These are phyloP conservation scores for Colletotrichum shisoi DNA, from an alignment of 2,329 filamentous ascomycete species.

Conservation along the genomic window DNA sequence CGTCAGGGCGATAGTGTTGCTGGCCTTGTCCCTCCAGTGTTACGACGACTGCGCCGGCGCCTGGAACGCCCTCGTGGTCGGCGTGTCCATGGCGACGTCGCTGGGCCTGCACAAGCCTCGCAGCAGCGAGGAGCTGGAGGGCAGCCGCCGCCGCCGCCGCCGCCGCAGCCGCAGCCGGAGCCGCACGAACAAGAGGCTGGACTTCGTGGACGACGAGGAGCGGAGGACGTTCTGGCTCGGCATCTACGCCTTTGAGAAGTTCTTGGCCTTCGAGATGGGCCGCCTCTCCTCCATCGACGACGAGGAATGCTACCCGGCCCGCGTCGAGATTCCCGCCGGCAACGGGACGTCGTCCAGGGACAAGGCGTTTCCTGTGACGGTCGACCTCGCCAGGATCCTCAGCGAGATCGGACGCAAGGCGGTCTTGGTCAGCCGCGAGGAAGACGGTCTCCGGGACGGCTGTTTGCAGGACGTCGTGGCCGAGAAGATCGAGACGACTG, in stretches of 20 bases:
- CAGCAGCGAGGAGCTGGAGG: slow-evolving; percentile 3
- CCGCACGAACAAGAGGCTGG: not conserved
- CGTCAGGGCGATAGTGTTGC: slow-evolving; percentile 40
- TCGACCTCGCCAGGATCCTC: slow-evolving; percentile 25
- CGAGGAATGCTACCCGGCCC: slow-evolving; percentile 22
- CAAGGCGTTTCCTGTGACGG: slow-evolving; percentile 11
- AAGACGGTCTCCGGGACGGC: slow-evolving; percentile 16
- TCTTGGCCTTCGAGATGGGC: slow-evolving; percentile 31
- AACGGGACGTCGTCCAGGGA: slow-evolving; percentile 9
- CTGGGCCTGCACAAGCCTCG: slow-evolving; percentile 42
- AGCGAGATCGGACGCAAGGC: slow-evolving; percentile 33
- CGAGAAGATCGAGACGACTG: slow-evolving; percentile 31
- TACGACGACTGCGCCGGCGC: slow-evolving; percentile 41
- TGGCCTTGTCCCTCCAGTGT: slow-evolving; percentile 38
- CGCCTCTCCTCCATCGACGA: slow-evolving; percentile 31
- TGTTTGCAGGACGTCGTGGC: slow-evolving; percentile 20
- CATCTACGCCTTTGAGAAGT: slow-evolving; percentile 28
- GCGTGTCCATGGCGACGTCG: slow-evolving; percentile 42
- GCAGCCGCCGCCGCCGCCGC: no score
- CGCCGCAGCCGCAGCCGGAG: not conserved
- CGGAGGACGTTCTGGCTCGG: slow-evolving; percentile 23
- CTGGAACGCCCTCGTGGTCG: slow-evolving; percentile 42
- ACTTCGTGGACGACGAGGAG: slow-evolving; percentile 17
- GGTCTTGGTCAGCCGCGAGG: slow-evolving; percentile 21
- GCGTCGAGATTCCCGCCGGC: slow-evolving; percentile 4